Evolutionary conservation across 2,329 filamentous ascomycete genomes (phyloP).

Genomic region (Parasarocladium wereldwijsianum): DNA sequence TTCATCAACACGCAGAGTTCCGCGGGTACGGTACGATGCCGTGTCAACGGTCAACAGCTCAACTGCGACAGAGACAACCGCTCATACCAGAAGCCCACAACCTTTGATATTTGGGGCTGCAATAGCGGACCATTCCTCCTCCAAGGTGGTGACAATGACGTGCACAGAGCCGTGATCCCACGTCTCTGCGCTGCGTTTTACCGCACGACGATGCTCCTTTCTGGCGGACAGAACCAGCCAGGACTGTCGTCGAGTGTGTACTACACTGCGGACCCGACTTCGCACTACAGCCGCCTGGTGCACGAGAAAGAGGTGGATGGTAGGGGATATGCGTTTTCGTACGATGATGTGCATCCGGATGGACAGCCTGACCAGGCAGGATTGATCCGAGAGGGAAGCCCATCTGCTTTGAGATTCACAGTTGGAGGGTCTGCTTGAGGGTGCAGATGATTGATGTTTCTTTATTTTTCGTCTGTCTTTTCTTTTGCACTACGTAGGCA

Average conservation of each 20-base stretch:
- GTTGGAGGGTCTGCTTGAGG: slow-evolving; percentile 9
- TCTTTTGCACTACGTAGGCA: too few species aligned
- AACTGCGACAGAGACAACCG: slow-evolving; percentile 26
- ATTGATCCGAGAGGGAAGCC: slow-evolving; percentile 12
- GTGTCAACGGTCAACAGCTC: slow-evolving; percentile 19
- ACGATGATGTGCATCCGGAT: slow-evolving; percentile 50
- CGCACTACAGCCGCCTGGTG: slow-evolving; percentile 45
- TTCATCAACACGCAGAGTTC: slow-evolving; percentile 26
- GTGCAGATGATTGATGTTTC: too few species aligned
- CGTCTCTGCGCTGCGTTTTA: slow-evolving; percentile 36
- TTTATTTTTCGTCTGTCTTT: too few species aligned
- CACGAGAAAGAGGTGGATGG: slow-evolving; percentile 45
- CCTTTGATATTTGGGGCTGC: slow-evolving; percentile 34
- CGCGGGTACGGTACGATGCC: slow-evolving; percentile 25
- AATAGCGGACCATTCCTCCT: slow-evolving; percentile 30
- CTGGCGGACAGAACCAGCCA: slow-evolving; percentile 32
- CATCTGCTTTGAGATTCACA: slow-evolving; percentile 14
- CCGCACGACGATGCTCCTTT: slow-evolving; percentile 28
- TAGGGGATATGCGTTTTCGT: slow-evolving; percentile 50
- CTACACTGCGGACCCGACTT: slow-evolving; percentile 28
- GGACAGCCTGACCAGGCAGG: slow-evolving; percentile 36
- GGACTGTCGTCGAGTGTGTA: slow-evolving; percentile 20
- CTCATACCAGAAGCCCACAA: slow-evolving; percentile 25
- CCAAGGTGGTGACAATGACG: slow-evolving; percentile 19
- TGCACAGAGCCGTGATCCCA: slow-evolving; percentile 28